Conservation (phyloP, 768 basidiomycete species). For the Tremella yokohamensis region DNA sequence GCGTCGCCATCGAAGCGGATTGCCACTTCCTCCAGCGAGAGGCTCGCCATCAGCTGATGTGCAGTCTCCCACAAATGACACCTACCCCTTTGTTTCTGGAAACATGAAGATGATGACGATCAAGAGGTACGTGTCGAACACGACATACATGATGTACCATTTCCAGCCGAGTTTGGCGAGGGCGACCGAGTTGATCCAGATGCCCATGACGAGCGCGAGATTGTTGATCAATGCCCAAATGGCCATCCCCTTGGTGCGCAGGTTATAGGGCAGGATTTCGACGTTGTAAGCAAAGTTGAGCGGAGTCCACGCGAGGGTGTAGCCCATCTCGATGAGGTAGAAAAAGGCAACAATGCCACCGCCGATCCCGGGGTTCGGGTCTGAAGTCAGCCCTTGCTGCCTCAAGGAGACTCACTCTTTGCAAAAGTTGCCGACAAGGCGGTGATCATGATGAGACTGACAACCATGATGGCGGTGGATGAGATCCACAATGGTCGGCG, state of each 20-base stretch:
- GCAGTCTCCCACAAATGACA: too few species aligned
- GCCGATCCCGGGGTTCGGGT: slow-evolving; percentile 9
- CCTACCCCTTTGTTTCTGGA: too few species aligned
- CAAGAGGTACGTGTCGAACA: background rate
- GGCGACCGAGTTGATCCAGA: slow-evolving; percentile 20
- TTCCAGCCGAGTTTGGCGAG: slow-evolving; percentile 13
- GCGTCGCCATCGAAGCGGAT: background rate
- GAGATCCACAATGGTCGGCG: slow-evolving; percentile 22
- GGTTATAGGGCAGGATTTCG: slow-evolving; percentile 13
- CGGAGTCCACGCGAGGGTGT: too few species aligned
- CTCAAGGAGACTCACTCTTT: background rate
- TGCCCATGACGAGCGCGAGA: background rate
- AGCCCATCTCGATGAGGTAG: slow-evolving; percentile 9
- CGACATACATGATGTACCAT: background rate
- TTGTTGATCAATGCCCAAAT: slow-evolving; percentile 4
- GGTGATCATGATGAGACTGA: slow-evolving; percentile 17
- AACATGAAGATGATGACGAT: too few species aligned
- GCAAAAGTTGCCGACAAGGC: slow-evolving; percentile 4
- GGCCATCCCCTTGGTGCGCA: slow-evolving; percentile 15
- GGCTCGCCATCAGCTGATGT: background rate
- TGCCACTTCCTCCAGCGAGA: background rate
- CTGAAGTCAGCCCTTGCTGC: background rate
- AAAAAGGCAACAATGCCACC: slow-evolving; percentile 21
- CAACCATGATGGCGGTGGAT: slow-evolving; percentile 15
- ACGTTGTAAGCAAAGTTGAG: background rate